Percentiles rank a stretch among this genome's conserved stretches.
phyloP scores from a whole-genome alignment of 176 grass and related monocot genomes.

The Olyra latifolia region DNA sequence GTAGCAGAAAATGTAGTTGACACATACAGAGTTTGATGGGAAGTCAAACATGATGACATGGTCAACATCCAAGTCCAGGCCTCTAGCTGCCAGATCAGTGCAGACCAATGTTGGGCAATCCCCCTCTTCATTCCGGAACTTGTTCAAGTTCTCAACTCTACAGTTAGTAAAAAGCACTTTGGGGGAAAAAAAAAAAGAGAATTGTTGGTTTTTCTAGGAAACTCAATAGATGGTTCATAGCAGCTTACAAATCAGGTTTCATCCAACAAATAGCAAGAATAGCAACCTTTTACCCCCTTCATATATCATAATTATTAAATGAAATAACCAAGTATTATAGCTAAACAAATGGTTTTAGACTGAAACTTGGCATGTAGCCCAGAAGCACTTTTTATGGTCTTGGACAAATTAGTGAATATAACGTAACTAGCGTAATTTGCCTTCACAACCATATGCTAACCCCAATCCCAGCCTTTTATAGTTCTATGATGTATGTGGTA shows the following conservation, averaged over 20 bases:
- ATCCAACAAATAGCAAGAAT: not conserved
- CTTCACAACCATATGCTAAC: not conserved
- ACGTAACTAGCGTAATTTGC: not conserved
- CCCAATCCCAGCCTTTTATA: not conserved
- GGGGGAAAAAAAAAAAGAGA: not conserved
- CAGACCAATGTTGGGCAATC: conserved; percentile 97
- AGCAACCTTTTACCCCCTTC: not conserved
- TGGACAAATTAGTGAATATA: not conserved
- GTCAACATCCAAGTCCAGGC: conserved; percentile 92
- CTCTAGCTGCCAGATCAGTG: conserved; percentile 94
- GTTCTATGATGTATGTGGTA: conserved; percentile 7
- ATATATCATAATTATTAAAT: not conserved
- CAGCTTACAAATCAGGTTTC: not conserved
- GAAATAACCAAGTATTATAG: not conserved
- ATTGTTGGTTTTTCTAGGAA: not conserved
- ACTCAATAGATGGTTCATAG: not conserved
- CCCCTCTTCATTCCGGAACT: conserved; percentile 94
- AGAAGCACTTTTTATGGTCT: not conserved
- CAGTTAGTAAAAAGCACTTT: conserved; percentile 56
- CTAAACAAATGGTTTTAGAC: not conserved
- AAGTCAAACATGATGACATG: conserved; percentile 99
- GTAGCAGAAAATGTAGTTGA: conserved; percentile 11
- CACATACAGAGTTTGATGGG: conserved; percentile 82
- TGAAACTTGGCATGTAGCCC: not conserved
- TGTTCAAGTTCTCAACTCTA: conserved; percentile 98